Evolutionary conservation across 352 stramenopile species (phyloP).

Genomic region (Phytopythium montanum): DNA sequence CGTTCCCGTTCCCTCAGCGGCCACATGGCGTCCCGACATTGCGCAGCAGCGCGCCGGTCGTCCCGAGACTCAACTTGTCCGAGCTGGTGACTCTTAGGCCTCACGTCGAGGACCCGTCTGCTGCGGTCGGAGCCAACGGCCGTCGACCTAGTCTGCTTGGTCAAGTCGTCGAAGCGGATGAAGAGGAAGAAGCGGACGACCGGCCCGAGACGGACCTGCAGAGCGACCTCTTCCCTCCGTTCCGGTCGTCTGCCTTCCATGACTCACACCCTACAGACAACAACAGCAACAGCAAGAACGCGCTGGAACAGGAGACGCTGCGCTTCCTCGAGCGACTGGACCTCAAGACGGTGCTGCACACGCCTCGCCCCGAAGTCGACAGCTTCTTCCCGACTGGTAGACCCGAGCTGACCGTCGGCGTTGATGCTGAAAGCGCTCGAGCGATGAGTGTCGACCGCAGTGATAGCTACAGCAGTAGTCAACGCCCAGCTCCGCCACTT

Average conservation of each 20-base stretch:
- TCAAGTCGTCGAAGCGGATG: conserved; percentile 16
- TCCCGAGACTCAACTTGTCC: conserved; percentile 39
- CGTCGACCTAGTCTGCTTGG: conserved; percentile 3
- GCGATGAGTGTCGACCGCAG: background rate
- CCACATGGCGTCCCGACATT: background rate
- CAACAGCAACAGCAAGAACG: conserved; percentile 14
- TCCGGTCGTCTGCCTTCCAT: conserved; percentile 1
- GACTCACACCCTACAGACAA: conserved; percentile 6
- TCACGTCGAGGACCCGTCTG: conserved; percentile 10
- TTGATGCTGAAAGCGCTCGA: background rate
- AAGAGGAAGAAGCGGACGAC: conserved; percentile 24
- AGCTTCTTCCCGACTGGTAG: conserved; percentile 25
- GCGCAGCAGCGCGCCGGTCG: background rate
- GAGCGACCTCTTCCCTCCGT: conserved; percentile 3
- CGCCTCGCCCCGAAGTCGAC: conserved; percentile 52
- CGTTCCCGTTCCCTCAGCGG: conserved; percentile 13
- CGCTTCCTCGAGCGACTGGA: conserved; percentile 59
- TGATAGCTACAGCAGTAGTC: background rate
- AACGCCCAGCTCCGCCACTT: background rate
- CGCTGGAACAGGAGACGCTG: conserved; percentile 43
- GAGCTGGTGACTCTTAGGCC: conserved; percentile 44
- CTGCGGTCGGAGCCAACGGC: background rate
- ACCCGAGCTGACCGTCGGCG: background rate
- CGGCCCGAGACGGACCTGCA: conserved; percentile 9
- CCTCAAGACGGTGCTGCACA: conserved; percentile 55